Percentiles rank a stretch among this genome's conserved stretches.
Conservation (phyloP, 331 rosid genomes). For the Saraca asoca region DNA sequence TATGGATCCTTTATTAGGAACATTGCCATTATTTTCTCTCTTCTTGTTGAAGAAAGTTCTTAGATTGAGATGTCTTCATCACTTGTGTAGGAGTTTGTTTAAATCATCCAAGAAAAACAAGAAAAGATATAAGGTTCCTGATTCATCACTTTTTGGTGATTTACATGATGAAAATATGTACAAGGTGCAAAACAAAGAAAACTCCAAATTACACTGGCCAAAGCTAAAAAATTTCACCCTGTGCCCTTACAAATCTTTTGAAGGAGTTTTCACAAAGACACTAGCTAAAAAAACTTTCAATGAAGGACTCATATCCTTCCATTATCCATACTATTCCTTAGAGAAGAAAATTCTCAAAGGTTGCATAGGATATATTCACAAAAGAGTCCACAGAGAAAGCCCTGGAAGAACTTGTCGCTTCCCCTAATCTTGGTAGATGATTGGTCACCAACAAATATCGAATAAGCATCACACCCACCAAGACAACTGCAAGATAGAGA, state of each 20-base stretch:
- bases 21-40: too few species aligned
- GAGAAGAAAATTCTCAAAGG: slow-evolving; percentile 61
- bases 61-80: too few species aligned
- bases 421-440: slow-evolving; percentile 82
- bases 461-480: slow-evolving; percentile 54
- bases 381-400: slow-evolving; percentile 66
- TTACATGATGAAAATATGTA: slow-evolving; percentile 40
- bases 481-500: too few species aligned
- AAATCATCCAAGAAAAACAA: too few species aligned
- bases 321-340: too few species aligned
- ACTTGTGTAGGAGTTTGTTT: slow-evolving; percentile 65
- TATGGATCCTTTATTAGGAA: too few species aligned
- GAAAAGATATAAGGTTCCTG: slow-evolving; percentile 51
- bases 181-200: slow-evolving; percentile 40
- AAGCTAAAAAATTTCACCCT: slow-evolving; percentile 37
- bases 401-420: slow-evolving; percentile 71
- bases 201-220: slow-evolving; percentile 37
- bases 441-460: slow-evolving; percentile 58
- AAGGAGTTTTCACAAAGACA: slow-evolving; percentile 45
- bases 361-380: slow-evolving; percentile 80
- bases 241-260: slow-evolving; percentile 51
- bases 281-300: slow-evolving; percentile 36
- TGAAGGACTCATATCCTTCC: too few species aligned
- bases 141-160: slow-evolving; percentile 54
- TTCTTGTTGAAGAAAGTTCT: too few species aligned